Percentiles rank a stretch among this genome's conserved stretches.
These are phyloP conservation scores for Tephrocybe sp. DNA, from an alignment of 768 basidiomycete genomes.

Conservation along the genomic window DNA sequence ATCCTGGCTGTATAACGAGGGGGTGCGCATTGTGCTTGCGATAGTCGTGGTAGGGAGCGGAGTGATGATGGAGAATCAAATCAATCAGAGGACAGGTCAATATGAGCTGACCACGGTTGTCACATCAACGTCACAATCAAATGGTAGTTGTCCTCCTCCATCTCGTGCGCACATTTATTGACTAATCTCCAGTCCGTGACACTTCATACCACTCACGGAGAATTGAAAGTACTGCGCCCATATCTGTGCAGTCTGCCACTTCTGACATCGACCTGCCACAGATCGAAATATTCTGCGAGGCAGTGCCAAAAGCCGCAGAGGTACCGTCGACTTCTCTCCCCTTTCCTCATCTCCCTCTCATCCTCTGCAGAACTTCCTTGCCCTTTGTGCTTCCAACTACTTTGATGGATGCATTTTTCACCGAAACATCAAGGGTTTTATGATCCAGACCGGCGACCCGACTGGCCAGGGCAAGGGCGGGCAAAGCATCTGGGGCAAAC, in stretches of 20 bases:
- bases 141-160: conserved; percentile 16
- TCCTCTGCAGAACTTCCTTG: conserved; percentile 81
- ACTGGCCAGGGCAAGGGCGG: conserved; percentile 92
- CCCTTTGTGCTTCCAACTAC: conserved; percentile 85
- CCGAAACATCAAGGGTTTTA: conserved; percentile 94
- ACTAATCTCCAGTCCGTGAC: conserved; percentile 74
- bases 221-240: conserved; percentile 71
- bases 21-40: conserved; percentile 51
- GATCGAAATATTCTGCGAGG: conserved; percentile 98
- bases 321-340: conserved; percentile 35
- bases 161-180: conserved; percentile 11
- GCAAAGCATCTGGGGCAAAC: conserved; percentile 92
- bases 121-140: conserved; percentile 23
- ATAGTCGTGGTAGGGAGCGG: conserved; percentile 25
- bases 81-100: conserved; percentile 16
- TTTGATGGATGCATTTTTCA: conserved; percentile 88
- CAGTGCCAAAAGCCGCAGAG: conserved; percentile 93
- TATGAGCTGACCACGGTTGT: conserved; percentile 17
- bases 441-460: conserved; percentile 92
- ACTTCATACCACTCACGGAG: conserved; percentile 89
- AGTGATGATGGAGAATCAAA: conserved; percentile 15
- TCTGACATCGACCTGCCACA: conserved; percentile 28
- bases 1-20: conserved; percentile 71
- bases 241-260: background rate
- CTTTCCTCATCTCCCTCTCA: conserved; percentile 4